Conservation (phyloP, 1,284 basidiomycete genomes). For the Cryptococcus sp. region DNA sequence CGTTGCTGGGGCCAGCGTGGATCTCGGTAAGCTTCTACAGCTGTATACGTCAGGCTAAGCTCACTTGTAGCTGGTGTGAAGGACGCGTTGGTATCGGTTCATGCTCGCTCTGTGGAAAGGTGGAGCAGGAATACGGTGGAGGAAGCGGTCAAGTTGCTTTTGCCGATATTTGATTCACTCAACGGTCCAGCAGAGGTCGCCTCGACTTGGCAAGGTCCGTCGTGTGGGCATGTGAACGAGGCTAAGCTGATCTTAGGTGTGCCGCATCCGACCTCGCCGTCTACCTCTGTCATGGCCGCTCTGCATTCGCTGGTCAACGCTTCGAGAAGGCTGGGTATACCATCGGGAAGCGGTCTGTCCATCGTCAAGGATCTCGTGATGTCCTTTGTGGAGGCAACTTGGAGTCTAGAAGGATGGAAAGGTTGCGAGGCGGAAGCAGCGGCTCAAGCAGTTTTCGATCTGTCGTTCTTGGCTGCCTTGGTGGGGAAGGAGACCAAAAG, state of each 20-base stretch:
- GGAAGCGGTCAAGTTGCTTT: constrained; percentile 16
- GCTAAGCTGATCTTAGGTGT: constrained; percentile 6
- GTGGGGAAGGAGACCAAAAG: constrained; percentile 14
- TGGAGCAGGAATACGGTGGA: constrained; percentile 25
- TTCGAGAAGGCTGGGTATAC: constrained; percentile 31
- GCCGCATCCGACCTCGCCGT: constrained; percentile 25
- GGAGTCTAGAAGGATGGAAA: constrained; percentile 27
- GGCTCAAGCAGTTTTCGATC: constrained; percentile 32
- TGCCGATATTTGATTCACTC: constrained; percentile 23
- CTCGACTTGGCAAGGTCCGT: constrained; percentile 34
- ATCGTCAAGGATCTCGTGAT: constrained; percentile 20
- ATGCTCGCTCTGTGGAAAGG: constrained; percentile 23
- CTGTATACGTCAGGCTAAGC: not conserved
- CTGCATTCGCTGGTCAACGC: constrained; percentile 34
- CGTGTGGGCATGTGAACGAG: not conserved
- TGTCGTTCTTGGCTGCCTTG: constrained; percentile 30
- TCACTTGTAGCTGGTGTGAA: not conserved
- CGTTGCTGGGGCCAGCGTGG: constrained; percentile 10
- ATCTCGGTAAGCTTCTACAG: constrained; percentile 14
- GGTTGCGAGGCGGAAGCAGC: constrained; percentile 10
- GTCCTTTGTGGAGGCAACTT: constrained; percentile 18
- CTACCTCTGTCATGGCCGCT: constrained; percentile 22
- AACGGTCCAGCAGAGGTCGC: constrained; percentile 21
- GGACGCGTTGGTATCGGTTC: constrained; percentile 20
- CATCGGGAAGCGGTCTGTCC: constrained; percentile 18